These are phyloP conservation scores for Tillandsia leiboldiana DNA, from an alignment of 176 grass and related monocot species.

Conservation along the genomic window DNA sequence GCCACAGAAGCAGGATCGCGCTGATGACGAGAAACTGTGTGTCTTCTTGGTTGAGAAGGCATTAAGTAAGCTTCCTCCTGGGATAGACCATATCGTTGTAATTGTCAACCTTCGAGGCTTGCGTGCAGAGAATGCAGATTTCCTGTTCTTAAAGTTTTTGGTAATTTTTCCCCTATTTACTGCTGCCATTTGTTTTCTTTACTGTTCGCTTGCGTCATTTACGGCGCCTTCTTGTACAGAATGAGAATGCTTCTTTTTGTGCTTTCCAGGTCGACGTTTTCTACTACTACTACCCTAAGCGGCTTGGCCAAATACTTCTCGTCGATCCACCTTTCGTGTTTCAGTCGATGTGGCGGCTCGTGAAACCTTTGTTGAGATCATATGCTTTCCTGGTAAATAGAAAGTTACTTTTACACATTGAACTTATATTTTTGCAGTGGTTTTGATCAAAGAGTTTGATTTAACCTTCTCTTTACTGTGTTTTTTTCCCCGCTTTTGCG, in stretches of 20 bases:
- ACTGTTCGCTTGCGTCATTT: not conserved
- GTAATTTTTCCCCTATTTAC: slow-evolving; percentile 21
- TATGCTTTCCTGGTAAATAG: slow-evolving; percentile 63
- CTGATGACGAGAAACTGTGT: slow-evolving; percentile 72
- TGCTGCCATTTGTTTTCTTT: not conserved
- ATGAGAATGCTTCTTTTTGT: not conserved
- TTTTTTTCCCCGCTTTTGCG: not conserved
- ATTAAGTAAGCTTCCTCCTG: slow-evolving; percentile 55
- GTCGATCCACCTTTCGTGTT: slow-evolving; percentile 87
- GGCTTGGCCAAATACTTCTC: slow-evolving; percentile 77
- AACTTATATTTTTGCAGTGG: not conserved
- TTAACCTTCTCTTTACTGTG: slow-evolving; percentile 3
- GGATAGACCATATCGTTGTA: slow-evolving; percentile 65
- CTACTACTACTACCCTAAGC: slow-evolving; percentile 90
- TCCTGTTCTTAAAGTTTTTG: slow-evolving; percentile 80
- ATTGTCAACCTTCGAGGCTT: slow-evolving; percentile 76
- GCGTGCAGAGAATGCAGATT: slow-evolving; percentile 59
- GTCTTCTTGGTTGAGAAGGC: slow-evolving; percentile 74
- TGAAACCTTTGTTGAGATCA: slow-evolving; percentile 80
- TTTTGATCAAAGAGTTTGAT: not conserved
- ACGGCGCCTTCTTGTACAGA: not conserved
- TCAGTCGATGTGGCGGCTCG: slow-evolving; percentile 77
- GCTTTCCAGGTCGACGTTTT: slow-evolving; percentile 68
- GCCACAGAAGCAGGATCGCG: slow-evolving; percentile 51
- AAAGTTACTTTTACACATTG: not conserved